Percentiles rank a stretch among this genome's conserved stretches.
phyloP scores from a whole-genome alignment of 805 yeast species.

The Barnettozyma wickerhamii region DNA sequence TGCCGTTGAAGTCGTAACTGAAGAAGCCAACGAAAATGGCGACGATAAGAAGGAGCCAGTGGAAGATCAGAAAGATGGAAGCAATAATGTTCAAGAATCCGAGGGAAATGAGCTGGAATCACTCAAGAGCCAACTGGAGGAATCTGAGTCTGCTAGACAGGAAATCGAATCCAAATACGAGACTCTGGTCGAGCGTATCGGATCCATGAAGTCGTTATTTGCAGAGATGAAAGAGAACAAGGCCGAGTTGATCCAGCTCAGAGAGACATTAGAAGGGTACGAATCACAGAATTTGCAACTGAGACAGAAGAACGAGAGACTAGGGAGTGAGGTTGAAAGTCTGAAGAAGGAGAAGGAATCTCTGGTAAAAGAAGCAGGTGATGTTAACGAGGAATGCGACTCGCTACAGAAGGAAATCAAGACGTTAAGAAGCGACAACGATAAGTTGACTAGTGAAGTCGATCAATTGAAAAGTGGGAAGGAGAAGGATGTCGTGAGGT shows the following conservation, averaged over 20 bases:
- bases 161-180: constrained; percentile 58
- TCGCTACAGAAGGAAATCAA: constrained; percentile 5
- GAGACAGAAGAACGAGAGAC: constrained; percentile 30
- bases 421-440: constrained; percentile 34
- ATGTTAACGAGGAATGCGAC: constrained; percentile 8
- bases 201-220: constrained; percentile 72
- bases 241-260: constrained; percentile 51
- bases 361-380: constrained; percentile 4
- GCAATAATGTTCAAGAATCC: not conserved
- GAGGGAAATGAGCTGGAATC: constrained; percentile 2
- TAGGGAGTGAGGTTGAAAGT: constrained; percentile 31
- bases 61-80: constrained; percentile 4
- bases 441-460: constrained; percentile 49
- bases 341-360: constrained; percentile 27
- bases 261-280: constrained; percentile 46
- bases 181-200: constrained; percentile 53
- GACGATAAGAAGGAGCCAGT: too few relatives aligned
- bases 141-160: constrained; percentile 47
- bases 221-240: constrained; percentile 70
- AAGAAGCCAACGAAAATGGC: too few relatives aligned
- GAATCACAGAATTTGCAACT: constrained; percentile 36
- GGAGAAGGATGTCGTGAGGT: constrained; percentile 8
- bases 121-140: constrained; percentile 29
- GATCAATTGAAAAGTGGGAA: constrained; percentile 37
- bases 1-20: constrained; percentile 9